Evolutionary conservation across 2,329 filamentous ascomycete species (phyloP).

Genomic region (Amauroascus niger): DNA sequence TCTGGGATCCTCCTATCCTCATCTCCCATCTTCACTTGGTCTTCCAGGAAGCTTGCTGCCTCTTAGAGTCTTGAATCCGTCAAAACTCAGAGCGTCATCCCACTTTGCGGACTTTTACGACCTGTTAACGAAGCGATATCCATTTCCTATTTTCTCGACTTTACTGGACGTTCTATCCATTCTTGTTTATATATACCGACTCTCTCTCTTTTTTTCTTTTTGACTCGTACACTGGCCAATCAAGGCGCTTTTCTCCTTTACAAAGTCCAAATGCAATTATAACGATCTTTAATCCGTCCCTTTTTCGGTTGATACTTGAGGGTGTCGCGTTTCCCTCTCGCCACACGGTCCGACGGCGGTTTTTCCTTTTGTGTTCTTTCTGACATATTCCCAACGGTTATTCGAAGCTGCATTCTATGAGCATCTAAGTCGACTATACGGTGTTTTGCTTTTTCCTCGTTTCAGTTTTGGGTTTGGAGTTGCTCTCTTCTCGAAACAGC

Average conservation of each 20-base stretch:
- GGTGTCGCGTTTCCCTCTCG: constrained; percentile 7
- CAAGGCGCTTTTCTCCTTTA: constrained; percentile 7
- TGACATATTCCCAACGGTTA: constrained; percentile 6
- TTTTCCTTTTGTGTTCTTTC: constrained; percentile 16
- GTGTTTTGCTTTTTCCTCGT: constrained; percentile 27
- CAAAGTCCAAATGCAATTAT: constrained; percentile 18
- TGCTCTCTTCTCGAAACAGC: constrained; percentile 13
- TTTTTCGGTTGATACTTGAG: constrained; percentile 7
- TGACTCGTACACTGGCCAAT: constrained; percentile 11
- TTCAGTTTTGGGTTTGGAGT: constrained; percentile 15
- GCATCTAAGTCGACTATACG: constrained; percentile 34
- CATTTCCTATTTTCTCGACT: constrained; percentile 7
- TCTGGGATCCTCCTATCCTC: background rate
- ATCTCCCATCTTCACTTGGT: background rate
- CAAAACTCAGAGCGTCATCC: constrained; percentile 3
- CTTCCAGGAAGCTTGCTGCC: background rate
- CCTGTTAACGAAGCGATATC: constrained; percentile 18
- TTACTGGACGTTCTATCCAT: background rate
- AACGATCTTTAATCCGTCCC: constrained; percentile 17
- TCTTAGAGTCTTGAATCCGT: background rate
- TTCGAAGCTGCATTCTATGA: constrained; percentile 26
- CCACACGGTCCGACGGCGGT: constrained; percentile 23
- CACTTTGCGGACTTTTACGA: constrained; percentile 14
- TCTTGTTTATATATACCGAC: constrained; percentile 11
- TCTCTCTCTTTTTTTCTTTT: background rate